Conservation (phyloP, 2,329 filamentous ascomycete genomes). For the Colletotrichum phormii region DNA sequence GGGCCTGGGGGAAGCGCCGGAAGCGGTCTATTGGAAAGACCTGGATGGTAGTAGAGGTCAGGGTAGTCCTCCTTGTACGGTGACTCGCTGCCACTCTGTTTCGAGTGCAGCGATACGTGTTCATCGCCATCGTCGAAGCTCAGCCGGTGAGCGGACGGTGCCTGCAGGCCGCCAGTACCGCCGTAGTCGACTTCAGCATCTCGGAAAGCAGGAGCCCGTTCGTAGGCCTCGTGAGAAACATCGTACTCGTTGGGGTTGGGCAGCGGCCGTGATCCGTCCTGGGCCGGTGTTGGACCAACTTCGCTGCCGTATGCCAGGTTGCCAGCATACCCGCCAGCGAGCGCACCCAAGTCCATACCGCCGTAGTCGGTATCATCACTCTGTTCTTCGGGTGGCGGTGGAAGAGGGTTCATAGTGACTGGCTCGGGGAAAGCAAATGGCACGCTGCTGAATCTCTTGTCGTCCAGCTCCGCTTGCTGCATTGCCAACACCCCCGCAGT, state of each 20-base stretch:
- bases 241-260: constrained; percentile 54
- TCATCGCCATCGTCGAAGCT: constrained; percentile 97
- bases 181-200: constrained; percentile 85
- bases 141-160: constrained; percentile 77
- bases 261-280: constrained; percentile 60
- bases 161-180: constrained; percentile 88
- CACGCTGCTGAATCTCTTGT: constrained; percentile 68
- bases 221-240: constrained; percentile 49
- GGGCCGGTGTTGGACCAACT: constrained; percentile 53
- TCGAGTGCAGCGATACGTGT: constrained; percentile 67
- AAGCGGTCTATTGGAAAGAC: constrained; percentile 74
- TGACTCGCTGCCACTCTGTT: constrained; percentile 72
- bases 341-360: constrained; percentile 77
- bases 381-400: constrained; percentile 63
- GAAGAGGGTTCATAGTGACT: constrained; percentile 48
- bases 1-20: constrained; percentile 71
- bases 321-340: constrained; percentile 77
- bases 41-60: constrained; percentile 94
- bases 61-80: constrained; percentile 79
- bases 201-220: constrained; percentile 55
- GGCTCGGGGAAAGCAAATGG: constrained; percentile 60
- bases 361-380: constrained; percentile 80
- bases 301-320: constrained; percentile 63
- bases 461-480: constrained; percentile 85
- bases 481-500: constrained; percentile 86